phyloP scores from a whole-genome alignment of 768 basidiomycete species.

The Phanerochaete sordida region DNA sequence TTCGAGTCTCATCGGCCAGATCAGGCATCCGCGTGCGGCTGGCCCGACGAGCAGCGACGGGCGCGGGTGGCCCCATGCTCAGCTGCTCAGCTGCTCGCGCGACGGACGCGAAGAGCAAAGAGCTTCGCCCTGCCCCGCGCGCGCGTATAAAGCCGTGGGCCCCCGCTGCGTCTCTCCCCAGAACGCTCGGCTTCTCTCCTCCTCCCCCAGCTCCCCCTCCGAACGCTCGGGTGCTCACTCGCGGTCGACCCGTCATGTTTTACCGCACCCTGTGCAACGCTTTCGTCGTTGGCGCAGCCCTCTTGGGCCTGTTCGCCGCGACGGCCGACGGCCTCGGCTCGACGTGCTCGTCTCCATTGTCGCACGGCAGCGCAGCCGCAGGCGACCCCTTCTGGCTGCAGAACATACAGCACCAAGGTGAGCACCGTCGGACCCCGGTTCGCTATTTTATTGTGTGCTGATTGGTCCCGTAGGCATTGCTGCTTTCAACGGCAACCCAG shows the following conservation, averaged over 20 bases:
- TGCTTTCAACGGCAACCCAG: constrained; percentile 54
- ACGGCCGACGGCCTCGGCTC: constrained; percentile 39
- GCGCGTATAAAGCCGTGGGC: not conserved
- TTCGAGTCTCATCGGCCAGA: constrained; percentile 3
- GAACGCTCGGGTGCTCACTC: not conserved
- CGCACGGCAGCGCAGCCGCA: constrained; percentile 46
- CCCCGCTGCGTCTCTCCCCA: not conserved
- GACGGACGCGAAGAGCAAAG: too few species aligned
- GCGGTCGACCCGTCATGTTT: constrained; percentile 1
- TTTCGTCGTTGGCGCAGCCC: constrained; percentile 8
- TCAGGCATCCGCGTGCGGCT: constrained; percentile 1
- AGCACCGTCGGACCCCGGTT: not conserved
- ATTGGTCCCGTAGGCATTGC: constrained; percentile 31
- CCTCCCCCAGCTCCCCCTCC: not conserved
- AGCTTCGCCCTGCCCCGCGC: too few species aligned
- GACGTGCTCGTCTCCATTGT: constrained; percentile 44
- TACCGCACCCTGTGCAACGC: constrained; percentile 4
- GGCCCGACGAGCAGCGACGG: not conserved
- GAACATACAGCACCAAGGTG: constrained; percentile 59
- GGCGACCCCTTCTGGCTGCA: constrained; percentile 68
- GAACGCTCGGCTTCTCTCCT: not conserved
- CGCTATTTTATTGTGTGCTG: not conserved
- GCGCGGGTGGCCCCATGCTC: not conserved
- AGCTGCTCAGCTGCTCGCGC: not conserved
- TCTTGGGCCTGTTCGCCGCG: constrained; percentile 14